Base-by-base conservation (phyloP, 2,329 filamentous ascomycete genomes). In the Hirsutella rhossiliensis region DNA sequence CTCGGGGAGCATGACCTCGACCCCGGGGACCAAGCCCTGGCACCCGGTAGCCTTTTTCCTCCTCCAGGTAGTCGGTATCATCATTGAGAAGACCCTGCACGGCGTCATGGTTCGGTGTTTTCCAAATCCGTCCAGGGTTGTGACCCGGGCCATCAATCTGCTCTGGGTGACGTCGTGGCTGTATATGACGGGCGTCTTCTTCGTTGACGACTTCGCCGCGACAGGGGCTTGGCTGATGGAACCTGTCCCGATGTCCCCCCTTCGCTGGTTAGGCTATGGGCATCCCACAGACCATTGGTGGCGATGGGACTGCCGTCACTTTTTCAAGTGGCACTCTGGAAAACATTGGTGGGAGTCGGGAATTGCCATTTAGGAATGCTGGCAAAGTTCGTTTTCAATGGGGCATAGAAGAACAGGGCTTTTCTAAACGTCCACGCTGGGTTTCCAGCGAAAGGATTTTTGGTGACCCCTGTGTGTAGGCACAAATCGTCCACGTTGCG, bases 161-260 rank as follows among this genome's bases (percentile, higher is more conserved):
- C 19, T 69, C 0, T 83, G 81, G 50, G 73, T 79, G 1, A 49
- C 79, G 5, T 52, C 59, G 0, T 96, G 87, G 86, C 64, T 94
- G 47, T 76, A 79, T 44, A 59, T 68, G 15, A 90, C 85, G 0
- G 74, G 75, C 1, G 69, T 69, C 36, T 59, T 80, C 31, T 69
- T 95, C n/a, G 68, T 79, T 11, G 78, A 94, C 56, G 89, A 96
- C 55, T 80, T 94, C 57, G 74, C 81, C 0, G 69, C 73, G 11
- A 75, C 78, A 1, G 87, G 86, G 0, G 55, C 94, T 0, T 95
- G 85, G 84, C 62, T 94, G 13, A 78, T 79, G 48, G 87, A 96
- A 61, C 87, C 87, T 0, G 63, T 94, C n/a, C 87, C 88, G 0
- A 50, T 90, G 9, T 94, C 86, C 43, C 56, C 73, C 1, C 56